Base-by-base conservation (phyloP, 78 protist genomes). In the Ministeria vibrans region DNA sequence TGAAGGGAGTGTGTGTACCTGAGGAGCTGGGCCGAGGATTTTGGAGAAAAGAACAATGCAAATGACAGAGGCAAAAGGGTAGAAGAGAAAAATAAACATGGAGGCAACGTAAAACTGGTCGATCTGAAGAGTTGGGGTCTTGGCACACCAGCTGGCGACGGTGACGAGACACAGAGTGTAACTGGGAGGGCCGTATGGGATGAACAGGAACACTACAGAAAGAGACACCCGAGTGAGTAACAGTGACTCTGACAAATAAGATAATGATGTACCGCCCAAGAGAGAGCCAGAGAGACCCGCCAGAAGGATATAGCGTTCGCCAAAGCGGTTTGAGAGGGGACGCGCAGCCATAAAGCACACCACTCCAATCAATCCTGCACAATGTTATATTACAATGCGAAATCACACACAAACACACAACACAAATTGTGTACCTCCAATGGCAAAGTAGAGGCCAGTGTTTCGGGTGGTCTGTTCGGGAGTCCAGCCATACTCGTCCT, bases 31-130 rank as follows among this genome's bases (percentile, higher is more conserved):
- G 44, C 76, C 80, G 32, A 83, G 43, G 51, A 83, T 61, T 36
- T 83, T 83, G 18, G 82, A 77, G 38, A 34, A 83, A 15, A 83
- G 59, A 0, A 78, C 75, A 49, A 66, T 77, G 62, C 75, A 38
- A 30, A 83, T 22, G 28, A 72, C 74, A 0, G 82, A 32, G 18
- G 75, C 45, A 18, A 61, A 59, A 27, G 87, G 87, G 28, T 83
- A 83, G 5, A 81, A 81, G 49, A 83, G 25, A 1, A 82, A 76
- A 9, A 83, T 46, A 38, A 83, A 76, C 0, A 7, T 2, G 74
- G 32, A 39, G 46, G 39, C 74, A n/a, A 68, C 46, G 27, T 41
- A 18, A 25, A 39, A 68, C 74, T 68, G 74, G 74, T 7, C 18
- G 46, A 68, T 4, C 22, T 43, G 74, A 18, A 68, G 49, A 23